Evolutionary conservation across 495 filamentous ascomycete genomes (phyloP), one percentile per base, ranked within the genome.

Genomic region (Penicillium flavigenum): DNA sequence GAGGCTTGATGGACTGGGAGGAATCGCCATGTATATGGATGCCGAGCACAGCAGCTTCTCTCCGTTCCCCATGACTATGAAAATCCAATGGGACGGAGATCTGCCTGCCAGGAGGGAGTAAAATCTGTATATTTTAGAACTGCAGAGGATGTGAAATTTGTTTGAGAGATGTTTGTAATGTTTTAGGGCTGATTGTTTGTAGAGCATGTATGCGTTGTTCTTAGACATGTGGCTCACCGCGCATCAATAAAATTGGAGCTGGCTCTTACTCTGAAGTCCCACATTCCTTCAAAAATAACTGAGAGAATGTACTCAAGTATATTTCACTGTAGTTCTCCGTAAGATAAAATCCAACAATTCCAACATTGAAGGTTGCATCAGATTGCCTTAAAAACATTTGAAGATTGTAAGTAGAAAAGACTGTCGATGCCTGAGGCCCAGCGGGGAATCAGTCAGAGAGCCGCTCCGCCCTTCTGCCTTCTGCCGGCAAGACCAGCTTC

Each of bases 11-110:
- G 77, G 74, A 9, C 72, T 76, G 1, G 83, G 79, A 16, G 86
- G 81, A 0, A 79, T 81, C 52, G 80, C 81, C 14, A 74, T 83
- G 51, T 92, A 91, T 54, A 81, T 93, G 80, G 81, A 81, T 42
- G 81, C 86, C 52, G 84, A 92, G 63, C 83, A 86, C 67, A 87
- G 85, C 20, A 75, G 75, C n/a, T 81, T 83, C 63, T 87, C 80
- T 60, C 82, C 88, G 2, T 91, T 89, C 70, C 89, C 89, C 0
- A 80, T 81, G 3, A 86, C 80, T 22, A 87, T 79, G 77, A 80
- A 79, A 63, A 67, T 80, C 6, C 71, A 72, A 50, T 80, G 76
- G 76, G 75, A 80, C 62, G 78, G 78, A 3, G 66, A 72, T 1
- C 32, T 78, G 57, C 72, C 76, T 16, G 34, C 42, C 42, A 56